Base-by-base conservation (phyloP, 805 yeast species). In the Kregervanrija fluxuum region DNA sequence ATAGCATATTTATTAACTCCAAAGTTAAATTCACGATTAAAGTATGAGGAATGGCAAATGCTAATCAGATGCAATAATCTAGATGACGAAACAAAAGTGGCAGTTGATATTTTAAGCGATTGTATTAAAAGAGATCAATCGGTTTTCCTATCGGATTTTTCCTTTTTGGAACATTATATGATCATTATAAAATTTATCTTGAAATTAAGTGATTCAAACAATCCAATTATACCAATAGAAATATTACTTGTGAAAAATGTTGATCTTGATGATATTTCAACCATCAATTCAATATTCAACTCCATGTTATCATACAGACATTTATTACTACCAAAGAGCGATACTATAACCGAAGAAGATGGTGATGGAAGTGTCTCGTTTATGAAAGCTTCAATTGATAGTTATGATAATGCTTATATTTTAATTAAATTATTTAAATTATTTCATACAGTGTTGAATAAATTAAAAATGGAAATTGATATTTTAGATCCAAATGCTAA, bases 141-240 rank as follows among this genome's bases (percentile, higher is more conserved):
- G 11, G 50, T 77, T n/a, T 70, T 71, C 66, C 65, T 77, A 28
- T 73, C 74, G 35, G 82, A 77, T 59, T 77, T 77, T 72, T 74
- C 77, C 44, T 64, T 77, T 38, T 49, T 62, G 5, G 70, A 65
- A 41, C 67, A 64, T 45, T 65, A 57, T 41, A 51, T 60, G 49
- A 53, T 63, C 1, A 33, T 65, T 37, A 45, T 55, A 30, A 57
- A 54, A 38, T 62, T 65, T 34, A 41, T 61, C 2, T 41, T 48
- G 6, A 51, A 54, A 30, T 43, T 63, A 35, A 62, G 60, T 33
- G 61, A 62, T 22, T 54, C 59, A 0, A 48, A 47, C 8, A 54
- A 54, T 11, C 67, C 68, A 3, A 30, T 64, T 8, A 37, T 63
- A 12, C 66, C 64, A 3, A 44, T 54, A 1, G 48, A 46, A 11